Base-by-base conservation (phyloP, 495 filamentous ascomycete species). In the Xylaria palmicola region DNA sequence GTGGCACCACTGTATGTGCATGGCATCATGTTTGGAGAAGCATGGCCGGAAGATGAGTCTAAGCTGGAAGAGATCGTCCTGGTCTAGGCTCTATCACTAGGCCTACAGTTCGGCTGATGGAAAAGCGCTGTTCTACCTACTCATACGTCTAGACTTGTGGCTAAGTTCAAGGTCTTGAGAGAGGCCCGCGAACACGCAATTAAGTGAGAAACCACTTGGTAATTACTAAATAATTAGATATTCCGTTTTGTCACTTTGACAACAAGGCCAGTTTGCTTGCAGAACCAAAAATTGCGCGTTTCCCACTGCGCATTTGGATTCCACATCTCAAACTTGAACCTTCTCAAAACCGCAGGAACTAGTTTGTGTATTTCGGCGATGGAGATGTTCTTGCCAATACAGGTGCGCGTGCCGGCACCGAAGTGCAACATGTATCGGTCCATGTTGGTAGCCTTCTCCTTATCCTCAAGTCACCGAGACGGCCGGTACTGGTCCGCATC, bases 311-410 rank as follows among this genome's bases (percentile, higher is more conserved):
- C 58, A 41, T 51, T 36, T 19, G 19, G 30, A 32, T 52, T 32
- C 49, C 45, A 50, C 49, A 65, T 50, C 36, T 62, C 58, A 15
- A 65, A 55, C n/a, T 84, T 79, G 64, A 86, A 87, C 36, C 74
- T 70, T 22, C 80, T 75, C 58, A 86, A 75, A 47, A 87, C 74
- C 47, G 80, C 81, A 36, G 85, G 83, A 39, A 87, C 78, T 20
- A 87, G 62, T 67, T 87, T 87, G 59, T 84, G 81, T 22, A 86
- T 80, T 69, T 87, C 85, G 62, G 86, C 61, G 66, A 82, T 68
- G 43, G 77, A 77, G 53, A 87, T 78, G 62, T 87, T 86, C 65
- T 81, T 84, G 19, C 85, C 85, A 27, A 50, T 50, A 50, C 47
- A 50, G 47, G 47, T 50, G 47, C 47, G 68, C 6, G 75, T 74